Base-by-base conservation (phyloP, 495 filamentous ascomycete species). In the Chlorociboria aeruginascens region DNA sequence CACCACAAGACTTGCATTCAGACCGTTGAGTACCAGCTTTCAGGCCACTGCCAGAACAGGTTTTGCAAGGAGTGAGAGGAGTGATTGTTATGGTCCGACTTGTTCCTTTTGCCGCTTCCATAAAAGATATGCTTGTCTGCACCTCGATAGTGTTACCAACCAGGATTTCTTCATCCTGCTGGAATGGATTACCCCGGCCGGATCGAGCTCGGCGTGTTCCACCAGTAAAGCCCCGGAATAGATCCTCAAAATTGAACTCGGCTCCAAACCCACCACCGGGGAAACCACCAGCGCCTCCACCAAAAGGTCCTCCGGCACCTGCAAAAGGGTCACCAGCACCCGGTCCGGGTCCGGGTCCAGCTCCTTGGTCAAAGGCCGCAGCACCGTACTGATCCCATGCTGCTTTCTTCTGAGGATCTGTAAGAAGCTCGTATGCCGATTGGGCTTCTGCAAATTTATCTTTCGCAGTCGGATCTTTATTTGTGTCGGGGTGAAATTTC, bases 401-500 rank as follows among this genome's bases (percentile, higher is more conserved):
- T 60, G 90, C 81, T 57, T 82, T 82, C 73, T 96, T 97, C 65
- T 92, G 79, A 8, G 89, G 71, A 61, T 98, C 89, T 32, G 85
- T 89, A 3, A 98, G 73, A 32, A 96, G 67, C 62, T 98, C 92
- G 61, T 97, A 98, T 2, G 92, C 85, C 1, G 82, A 71, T 62
- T 96, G 92, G 45, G 92, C 84, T 52, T 95, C 92, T 38, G 80
- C 70, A 60, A 98, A 98, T 58, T 85, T 90, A 45, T 97, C 92
- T 63, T 96, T 96, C 30, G 92, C 90, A 7, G 68, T 70, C 7
- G 87, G 61, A 44, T 95, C 92, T 66, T 96, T 98, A 69, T 95
- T 97, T 33, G 92, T 95, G 64, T 98, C 92, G 7, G 92, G 92
- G 58, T 98, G 92, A 61, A 80, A 98, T 61, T 96, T 97, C 67